Conservation (phyloP, 176 grass and related monocot genomes). For the Eragrostis curvula region DNA sequence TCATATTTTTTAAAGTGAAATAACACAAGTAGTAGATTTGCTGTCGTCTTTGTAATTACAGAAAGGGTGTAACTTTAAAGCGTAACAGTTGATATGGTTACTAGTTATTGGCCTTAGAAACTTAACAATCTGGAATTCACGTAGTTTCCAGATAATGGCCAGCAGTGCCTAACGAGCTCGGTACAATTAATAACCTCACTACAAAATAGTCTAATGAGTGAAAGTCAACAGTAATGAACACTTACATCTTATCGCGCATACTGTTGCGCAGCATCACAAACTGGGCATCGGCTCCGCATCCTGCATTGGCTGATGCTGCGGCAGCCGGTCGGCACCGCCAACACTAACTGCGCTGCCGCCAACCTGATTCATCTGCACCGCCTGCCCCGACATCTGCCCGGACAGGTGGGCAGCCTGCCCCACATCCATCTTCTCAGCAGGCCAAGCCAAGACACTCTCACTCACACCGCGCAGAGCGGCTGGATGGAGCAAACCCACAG, state of each 20-base stretch:
- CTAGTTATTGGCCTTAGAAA: neutral
- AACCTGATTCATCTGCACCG: slow-evolving; percentile 56
- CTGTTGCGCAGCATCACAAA: slow-evolving; percentile 29
- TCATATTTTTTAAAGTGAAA: neutral
- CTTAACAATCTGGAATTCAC: neutral
- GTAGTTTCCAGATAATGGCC: neutral
- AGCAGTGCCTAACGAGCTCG: slow-evolving; percentile 10
- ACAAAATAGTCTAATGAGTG: neutral
- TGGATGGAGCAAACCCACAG: neutral
- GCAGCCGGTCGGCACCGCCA: slow-evolving; percentile 32
- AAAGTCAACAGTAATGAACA: slow-evolving; percentile 14
- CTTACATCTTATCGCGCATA: slow-evolving; percentile 79
- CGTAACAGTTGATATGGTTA: neutral
- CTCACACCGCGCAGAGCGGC: neutral
- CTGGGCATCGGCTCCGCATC: slow-evolving; percentile 57
- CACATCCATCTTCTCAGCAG: slow-evolving; percentile 56
- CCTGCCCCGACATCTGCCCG: slow-evolving; percentile 64
- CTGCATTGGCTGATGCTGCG: slow-evolving; percentile 61
- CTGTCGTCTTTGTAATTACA: neutral
- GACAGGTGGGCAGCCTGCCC: slow-evolving; percentile 69
- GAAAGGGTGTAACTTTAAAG: slow-evolving; percentile 14
- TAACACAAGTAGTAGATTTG: neutral
- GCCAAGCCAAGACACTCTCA: neutral
- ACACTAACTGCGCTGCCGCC: neutral
- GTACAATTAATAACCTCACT: slow-evolving; percentile 26